Base-by-base conservation (phyloP, 2,329 filamentous ascomycete species). In the Cladorrhinum sp. region DNA sequence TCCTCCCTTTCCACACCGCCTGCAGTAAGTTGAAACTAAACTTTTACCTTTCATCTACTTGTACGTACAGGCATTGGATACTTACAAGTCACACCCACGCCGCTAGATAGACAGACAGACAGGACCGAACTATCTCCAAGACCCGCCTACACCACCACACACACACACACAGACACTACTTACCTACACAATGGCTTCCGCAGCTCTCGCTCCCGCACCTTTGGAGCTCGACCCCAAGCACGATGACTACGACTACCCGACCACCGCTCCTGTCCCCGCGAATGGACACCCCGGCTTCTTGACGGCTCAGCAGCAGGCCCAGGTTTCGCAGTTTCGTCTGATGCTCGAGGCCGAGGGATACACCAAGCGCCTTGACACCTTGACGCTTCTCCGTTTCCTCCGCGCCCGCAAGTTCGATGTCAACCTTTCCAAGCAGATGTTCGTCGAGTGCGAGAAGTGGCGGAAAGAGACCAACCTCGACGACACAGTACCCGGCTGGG, bases 401-500 rank as follows among this genome's bases (percentile, higher is more conserved):
- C 86, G 95, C 74, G 95, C 95, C 59, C 86, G 95, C 73, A 98
- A 98, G 82, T 99, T 97, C 76, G 90, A 96, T 76, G 90, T 96
- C 64, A 82, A 89, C 69, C 78, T 85, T 27, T 76, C 92, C 67
- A 95, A 96, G 85, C 79, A 88, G 72, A 99, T 99, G 95, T 98
- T 96, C 78, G 73, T 91, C 69, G 91, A 96, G 55, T 88, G 85
- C 71, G 93, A 98, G 80, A 87, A 90, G 74, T 99, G 95, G 95
- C 87, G 95, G 75, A 87, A 89, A 75, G 86, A 93, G 60, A 95
- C 90, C 67, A 86, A 90, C 65, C 90, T 96, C 29, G 91, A 97
- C 77, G 83, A 93, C 65, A 83, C 91, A 38, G 85, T 93, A 58
- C 86, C 85, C 65, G 88, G 79, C 68, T 96, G 96, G 81, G 87